Conservation (phyloP, 1,284 basidiomycete species). For the Veloboletus limbatus region DNA sequence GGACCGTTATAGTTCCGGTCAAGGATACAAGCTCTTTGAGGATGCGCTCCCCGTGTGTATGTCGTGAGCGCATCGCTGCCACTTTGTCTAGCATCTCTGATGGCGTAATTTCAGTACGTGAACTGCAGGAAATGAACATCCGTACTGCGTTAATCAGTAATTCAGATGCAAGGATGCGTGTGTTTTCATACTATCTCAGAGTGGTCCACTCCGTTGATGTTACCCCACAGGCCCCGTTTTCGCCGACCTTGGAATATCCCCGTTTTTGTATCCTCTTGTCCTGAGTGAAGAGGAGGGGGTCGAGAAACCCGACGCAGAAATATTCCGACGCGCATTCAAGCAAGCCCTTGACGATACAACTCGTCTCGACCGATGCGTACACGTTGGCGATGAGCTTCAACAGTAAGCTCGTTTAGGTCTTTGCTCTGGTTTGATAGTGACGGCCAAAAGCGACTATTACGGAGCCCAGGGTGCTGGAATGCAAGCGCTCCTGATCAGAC, state of each 20-base stretch:
- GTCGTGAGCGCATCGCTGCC: conserved; percentile 24
- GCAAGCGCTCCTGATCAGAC: conserved; percentile 53
- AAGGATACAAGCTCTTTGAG: conserved; percentile 67
- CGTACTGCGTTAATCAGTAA: conserved; percentile 66
- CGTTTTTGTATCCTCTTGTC: conserved; percentile 50
- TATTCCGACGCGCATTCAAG: conserved; percentile 51
- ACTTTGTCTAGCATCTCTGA: conserved; percentile 9
- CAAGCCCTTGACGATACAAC: conserved; percentile 25
- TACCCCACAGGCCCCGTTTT: conserved; percentile 48
- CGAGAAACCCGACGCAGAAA: conserved; percentile 62
- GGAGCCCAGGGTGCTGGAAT: conserved; percentile 61
- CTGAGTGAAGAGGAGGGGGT: conserved; percentile 63
- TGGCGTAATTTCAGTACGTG: conserved; percentile 41
- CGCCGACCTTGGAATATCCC: conserved; percentile 52
- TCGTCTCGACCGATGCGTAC: conserved; percentile 47
- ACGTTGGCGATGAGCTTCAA: conserved; percentile 70
- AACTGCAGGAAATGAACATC: conserved; percentile 45
- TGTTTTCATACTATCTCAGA: conserved; percentile 29
- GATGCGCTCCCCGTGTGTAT: conserved; percentile 61
- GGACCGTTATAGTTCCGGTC: conserved; percentile 60
- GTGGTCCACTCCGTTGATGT: neutral
- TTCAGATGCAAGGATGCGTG: conserved; percentile 66
- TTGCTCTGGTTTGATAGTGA: conserved; percentile 7
- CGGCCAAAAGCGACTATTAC: conserved; percentile 56
- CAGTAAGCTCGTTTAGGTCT: conserved; percentile 41